These are phyloP conservation scores for Diatrype stigma DNA, from an alignment of 2,329 filamentous ascomycete genomes.

Conservation along the genomic window DNA sequence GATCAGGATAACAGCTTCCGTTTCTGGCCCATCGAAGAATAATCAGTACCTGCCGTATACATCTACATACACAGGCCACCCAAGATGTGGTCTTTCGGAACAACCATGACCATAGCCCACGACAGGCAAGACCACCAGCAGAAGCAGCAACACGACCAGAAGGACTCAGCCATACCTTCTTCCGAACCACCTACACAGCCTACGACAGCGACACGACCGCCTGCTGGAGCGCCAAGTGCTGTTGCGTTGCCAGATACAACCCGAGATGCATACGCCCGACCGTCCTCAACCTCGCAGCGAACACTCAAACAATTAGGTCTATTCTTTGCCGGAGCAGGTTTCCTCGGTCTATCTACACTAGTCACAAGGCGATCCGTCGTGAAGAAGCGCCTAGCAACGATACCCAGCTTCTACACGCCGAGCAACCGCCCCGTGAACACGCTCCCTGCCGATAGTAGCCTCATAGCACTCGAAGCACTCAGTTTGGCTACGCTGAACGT, in stretches of 20 bases:
- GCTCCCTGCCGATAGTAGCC: constrained; percentile 54
- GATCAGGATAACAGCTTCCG: too few species aligned
- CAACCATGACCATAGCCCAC: constrained; percentile 28
- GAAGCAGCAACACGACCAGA: constrained; percentile 14
- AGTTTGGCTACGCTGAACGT: constrained; percentile 86
- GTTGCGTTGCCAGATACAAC: constrained; percentile 5
- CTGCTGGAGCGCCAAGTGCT: constrained; percentile 10
- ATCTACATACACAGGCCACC: neutral
- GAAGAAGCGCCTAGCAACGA: constrained; percentile 55
- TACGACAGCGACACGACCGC: neutral
- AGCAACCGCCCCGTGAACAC: constrained; percentile 44
- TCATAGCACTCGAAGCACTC: constrained; percentile 79
- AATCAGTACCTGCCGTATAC: neutral
- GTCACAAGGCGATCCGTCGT: constrained; percentile 68
- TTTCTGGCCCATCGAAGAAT: too few species aligned
- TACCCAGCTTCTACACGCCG: constrained; percentile 69
- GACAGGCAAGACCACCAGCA: neutral
- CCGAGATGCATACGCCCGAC: constrained; percentile 9
- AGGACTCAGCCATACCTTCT: constrained; percentile 12
- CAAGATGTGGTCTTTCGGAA: constrained; percentile 32
- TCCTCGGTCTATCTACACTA: constrained; percentile 67
- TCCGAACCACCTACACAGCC: constrained; percentile 3
- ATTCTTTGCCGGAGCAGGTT: constrained; percentile 70
- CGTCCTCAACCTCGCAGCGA: constrained; percentile 39
- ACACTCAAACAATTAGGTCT: constrained; percentile 61